Evolutionary conservation across 2,329 filamentous ascomycete genomes (phyloP), one percentile per base, ranked within the genome.

Genomic region (Ceratocystis variospora): DNA sequence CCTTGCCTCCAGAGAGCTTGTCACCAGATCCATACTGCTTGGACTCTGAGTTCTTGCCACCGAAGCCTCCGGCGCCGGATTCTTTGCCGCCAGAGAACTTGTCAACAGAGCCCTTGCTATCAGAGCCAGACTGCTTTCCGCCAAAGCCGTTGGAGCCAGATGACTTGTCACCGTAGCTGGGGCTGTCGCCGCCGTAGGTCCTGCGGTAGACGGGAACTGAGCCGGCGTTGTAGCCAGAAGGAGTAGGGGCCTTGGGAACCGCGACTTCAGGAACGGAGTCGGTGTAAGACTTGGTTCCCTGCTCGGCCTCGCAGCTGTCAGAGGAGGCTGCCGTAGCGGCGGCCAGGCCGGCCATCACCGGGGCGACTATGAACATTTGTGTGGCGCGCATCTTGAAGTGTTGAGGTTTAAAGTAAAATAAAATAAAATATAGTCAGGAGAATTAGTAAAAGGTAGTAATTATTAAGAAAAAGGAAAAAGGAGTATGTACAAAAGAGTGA

Each of bases 351-450:
- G 65, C 65, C 65, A 67, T 64, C 17, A 67, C 65, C 31, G 65
- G 65, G 15, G 66, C 55, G 7, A 67, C 53, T 6, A 67, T 22
- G 41, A 66, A 50, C 65, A 65, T 65, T 33, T 67, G 63, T 28
- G 50, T 25, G 31, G 66, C 31, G 63, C 63, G 66, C 69, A 70
- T 70, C 2, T 50, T 68, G 41, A 46, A 8, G 6, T 15, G n/a
- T 37, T 12, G 7, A 15, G 22, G 28, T 5, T 45, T 59, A 17
- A 44, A 8, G 31, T 37, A 48, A 48, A 62, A 37, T 3, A 10
- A 37, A 37, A 37, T 12, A 15, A 41, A 41, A 41, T 41, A n/a
- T 45, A 53, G 3, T 5, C 31, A 53, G n/a, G 44, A 46, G 44
- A n/a, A 28, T 55, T 64, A 44, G 41, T 64, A n/a, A 33, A 44